Percentiles rank a stretch among this genome's conserved stretches.
Conservation (phyloP, 257 asterid genomes). For the Solanum appendiculatum region DNA sequence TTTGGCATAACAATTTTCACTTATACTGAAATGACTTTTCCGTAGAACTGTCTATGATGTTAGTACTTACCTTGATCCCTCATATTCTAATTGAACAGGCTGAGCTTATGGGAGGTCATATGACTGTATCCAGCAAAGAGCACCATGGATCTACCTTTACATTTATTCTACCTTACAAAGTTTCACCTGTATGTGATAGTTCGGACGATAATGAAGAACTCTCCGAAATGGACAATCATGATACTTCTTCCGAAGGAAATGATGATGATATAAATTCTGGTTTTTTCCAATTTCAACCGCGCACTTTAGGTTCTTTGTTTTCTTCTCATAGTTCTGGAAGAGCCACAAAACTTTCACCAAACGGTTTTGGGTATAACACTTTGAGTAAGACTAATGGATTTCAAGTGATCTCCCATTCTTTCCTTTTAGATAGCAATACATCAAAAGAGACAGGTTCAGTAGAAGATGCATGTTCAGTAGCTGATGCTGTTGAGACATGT, state of each 20-base stretch:
- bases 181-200: slow-evolving; percentile 40
- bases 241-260: slow-evolving; percentile 20
- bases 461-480: slow-evolving; percentile 37
- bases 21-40: not conserved
- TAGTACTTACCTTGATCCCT: not conserved
- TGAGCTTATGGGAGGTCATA: slow-evolving; percentile 94
- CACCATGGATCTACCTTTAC: slow-evolving; percentile 75
- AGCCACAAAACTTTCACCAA: slow-evolving; percentile 33
- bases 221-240: slow-evolving; percentile 43
- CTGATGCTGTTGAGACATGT: slow-evolving; percentile 24
- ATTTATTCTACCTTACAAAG: slow-evolving; percentile 66
- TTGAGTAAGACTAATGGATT: slow-evolving; percentile 14
- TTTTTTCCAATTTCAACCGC: slow-evolving; percentile 62
- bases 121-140: slow-evolving; percentile 63
- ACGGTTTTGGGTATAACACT: slow-evolving; percentile 17
- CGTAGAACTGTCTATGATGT: not conserved
- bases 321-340: slow-evolving; percentile 43
- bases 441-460: slow-evolving; percentile 28
- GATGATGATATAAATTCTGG: slow-evolving; percentile 65
- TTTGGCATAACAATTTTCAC: not conserved
- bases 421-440: slow-evolving; percentile 24
- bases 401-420: slow-evolving; percentile 22
- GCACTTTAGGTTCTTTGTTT: slow-evolving; percentile 56
- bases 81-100: slow-evolving; percentile 31
- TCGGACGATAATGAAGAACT: slow-evolving; percentile 70